phyloP scores from a whole-genome alignment of 257 asterid genomes.

The Petrea volubilis region DNA sequence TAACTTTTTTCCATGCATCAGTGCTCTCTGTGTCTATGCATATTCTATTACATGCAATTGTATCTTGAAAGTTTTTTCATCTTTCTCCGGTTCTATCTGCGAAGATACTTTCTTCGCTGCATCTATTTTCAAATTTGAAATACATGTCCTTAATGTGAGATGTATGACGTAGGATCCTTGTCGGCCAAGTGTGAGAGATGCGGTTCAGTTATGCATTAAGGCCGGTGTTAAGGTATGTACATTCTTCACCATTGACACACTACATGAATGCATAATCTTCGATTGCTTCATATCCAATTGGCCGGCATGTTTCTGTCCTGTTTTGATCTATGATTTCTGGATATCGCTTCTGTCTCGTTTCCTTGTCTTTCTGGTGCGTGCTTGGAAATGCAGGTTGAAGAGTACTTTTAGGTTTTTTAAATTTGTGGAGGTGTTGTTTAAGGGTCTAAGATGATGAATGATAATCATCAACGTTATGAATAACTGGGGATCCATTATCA shows the following conservation, averaged over 20 bases:
- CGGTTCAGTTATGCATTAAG: conserved; percentile 72
- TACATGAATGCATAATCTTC: neutral
- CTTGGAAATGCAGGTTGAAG: neutral
- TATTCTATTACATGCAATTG: neutral
- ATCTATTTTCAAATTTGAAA: neutral
- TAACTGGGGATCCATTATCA: neutral
- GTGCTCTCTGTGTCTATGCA: neutral
- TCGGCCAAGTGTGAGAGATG: conserved; percentile 76
- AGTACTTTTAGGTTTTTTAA: neutral
- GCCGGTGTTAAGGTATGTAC: conserved; percentile 88
- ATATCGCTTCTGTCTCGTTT: neutral
- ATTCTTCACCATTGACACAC: neutral
- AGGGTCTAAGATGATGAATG: neutral
- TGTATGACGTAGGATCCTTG: conserved; percentile 77
- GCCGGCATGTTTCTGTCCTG: neutral
- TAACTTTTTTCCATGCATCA: neutral
- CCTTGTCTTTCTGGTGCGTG: neutral
- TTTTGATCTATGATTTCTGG: neutral
- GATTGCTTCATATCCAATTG: conserved; percentile 12
- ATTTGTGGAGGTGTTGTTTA: neutral
- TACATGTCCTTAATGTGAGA: conserved; percentile 1
- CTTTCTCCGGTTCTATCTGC: neutral
- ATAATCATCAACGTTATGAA: neutral
- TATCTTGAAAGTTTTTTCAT: neutral
- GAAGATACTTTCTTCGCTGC: neutral